Evolutionary conservation across 2,329 filamentous ascomycete genomes (phyloP), one percentile per base, ranked within the genome.

Genomic region (Colletotrichum sp.): DNA sequence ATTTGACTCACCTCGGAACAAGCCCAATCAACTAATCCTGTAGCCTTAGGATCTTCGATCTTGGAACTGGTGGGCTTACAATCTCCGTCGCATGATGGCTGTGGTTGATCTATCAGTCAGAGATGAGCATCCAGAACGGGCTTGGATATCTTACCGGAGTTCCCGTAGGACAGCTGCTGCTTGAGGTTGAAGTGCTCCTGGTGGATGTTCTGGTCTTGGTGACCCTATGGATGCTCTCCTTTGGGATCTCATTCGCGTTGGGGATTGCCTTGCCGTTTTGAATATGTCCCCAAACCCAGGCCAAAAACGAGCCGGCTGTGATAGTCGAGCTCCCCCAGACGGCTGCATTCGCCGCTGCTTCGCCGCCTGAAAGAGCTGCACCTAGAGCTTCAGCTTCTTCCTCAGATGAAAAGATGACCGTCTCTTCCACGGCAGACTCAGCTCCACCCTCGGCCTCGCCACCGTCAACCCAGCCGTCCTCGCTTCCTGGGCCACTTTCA

Each of bases 121-220:
- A 43, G 16, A 43, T 43, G 16, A 1, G 39, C 0, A 18, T 43
- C 39, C 0, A 43, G 1, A 43, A 1, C 1, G 39, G 39, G 0
- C 0, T 43, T 43, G 18, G 39, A 43, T 18, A 0, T n/a, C 39
- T 43, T n/a, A 43, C 39, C 39, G 16, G 39, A 43, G 39, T 43
- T 43, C 39, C 39, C 0, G 39, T n/a, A n/a, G 39, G 16, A 43
- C 39, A 43, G 39, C 39, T 43, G 39, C 39, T 43, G 39, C 39
- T 43, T 3, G 39, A 43, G 39, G 39, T 43, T 43, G 39, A 43
- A 43, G 39, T 43, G 9, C 39, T 43, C 39, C 18, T 43, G 39
- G 39, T 43, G 39, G 39, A 43, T 9, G 39, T 43, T 43, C 10
- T 43, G 39, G 39, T 43, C 39, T 43, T 43, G 39, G 39, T 43